A percentile compares a stretch with the other conserved stretches of the same genome.
phyloP scores from a whole-genome alignment of 306 rosid species.

The Gleditsia sinensis region DNA sequence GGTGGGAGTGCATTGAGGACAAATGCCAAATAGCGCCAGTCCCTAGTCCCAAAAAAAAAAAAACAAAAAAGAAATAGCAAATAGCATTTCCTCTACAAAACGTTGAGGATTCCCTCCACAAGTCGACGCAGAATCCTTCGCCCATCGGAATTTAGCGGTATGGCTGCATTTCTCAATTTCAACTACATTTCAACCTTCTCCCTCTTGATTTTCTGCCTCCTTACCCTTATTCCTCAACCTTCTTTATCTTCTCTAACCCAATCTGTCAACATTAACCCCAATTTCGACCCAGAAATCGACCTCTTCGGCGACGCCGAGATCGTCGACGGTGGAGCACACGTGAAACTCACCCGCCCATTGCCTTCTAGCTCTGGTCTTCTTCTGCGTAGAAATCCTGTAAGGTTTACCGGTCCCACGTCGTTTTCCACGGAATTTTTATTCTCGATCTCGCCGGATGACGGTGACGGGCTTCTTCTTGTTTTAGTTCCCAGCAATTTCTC shows the following conservation, averaged over 20 bases:
- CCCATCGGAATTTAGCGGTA: conserved; percentile 27
- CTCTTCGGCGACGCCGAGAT: conserved; percentile 62
- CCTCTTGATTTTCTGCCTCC: conserved; percentile 30
- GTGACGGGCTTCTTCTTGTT: conserved; percentile 45
- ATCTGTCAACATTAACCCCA: conserved; percentile 26
- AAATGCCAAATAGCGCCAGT: too few relatives aligned
- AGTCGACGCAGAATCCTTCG: background rate
- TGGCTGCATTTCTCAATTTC: conserved; percentile 42
- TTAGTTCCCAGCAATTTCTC: conserved; percentile 38
- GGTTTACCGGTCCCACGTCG: conserved; percentile 33
- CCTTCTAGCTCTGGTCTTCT: conserved; percentile 57
- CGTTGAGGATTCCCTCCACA: conserved; percentile 4
- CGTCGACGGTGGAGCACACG: conserved; percentile 37
- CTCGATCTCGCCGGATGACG: conserved; percentile 52
- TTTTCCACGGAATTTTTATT: conserved; percentile 53
- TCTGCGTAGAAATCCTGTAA: conserved; percentile 41
- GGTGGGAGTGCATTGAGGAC: too few relatives aligned
- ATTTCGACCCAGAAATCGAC: conserved; percentile 49
- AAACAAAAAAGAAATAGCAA: background rate
- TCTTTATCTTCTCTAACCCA: conserved; percentile 32
- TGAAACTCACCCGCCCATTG: conserved; percentile 45
- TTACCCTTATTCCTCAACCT: conserved; percentile 37
- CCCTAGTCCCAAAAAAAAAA: too few relatives aligned
- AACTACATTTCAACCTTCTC: conserved; percentile 29
- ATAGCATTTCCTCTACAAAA: background rate